A percentile compares a stretch with the other conserved stretches of the same genome.
These are phyloP conservation scores for Entonaema liquescens DNA, from an alignment of 495 filamentous ascomycete species.

Conservation along the genomic window DNA sequence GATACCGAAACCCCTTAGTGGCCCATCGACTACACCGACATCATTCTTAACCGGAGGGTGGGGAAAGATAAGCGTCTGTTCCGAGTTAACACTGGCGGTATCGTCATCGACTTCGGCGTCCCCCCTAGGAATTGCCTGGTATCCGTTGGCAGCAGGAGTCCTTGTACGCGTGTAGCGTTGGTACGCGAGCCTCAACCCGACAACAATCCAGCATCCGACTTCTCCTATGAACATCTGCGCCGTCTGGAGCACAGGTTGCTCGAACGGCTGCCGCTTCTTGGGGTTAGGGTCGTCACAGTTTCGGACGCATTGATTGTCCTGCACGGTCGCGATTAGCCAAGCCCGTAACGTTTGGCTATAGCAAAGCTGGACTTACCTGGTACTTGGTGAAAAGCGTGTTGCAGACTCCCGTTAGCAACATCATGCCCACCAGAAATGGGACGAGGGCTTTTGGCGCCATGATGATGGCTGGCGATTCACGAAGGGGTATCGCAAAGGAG, in stretches of 20 bases:
- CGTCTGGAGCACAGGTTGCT: slow-evolving; percentile 96
- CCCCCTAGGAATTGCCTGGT: slow-evolving; percentile 64
- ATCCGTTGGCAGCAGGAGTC: slow-evolving; percentile 62
- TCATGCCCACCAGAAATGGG: slow-evolving; percentile 88
- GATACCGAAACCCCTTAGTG: slow-evolving; percentile 76
- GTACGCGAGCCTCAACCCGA: slow-evolving; percentile 72
- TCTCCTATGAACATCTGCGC: slow-evolving; percentile 95
- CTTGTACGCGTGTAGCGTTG: slow-evolving; percentile 60
- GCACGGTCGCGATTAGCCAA: slow-evolving; percentile 8
- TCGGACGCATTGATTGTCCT: slow-evolving; percentile 96
- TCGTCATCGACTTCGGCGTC: slow-evolving; percentile 55
- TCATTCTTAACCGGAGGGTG: slow-evolving; percentile 53
- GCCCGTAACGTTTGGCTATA: not conserved
- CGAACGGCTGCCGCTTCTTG: slow-evolving; percentile 74
- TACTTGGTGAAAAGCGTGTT: slow-evolving; percentile 98
- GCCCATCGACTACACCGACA: slow-evolving; percentile 52
- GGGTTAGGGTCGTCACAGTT: slow-evolving; percentile 83
- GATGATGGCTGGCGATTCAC: slow-evolving; percentile 10
- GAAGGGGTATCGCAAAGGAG: slow-evolving; percentile 1
- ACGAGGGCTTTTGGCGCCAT: slow-evolving; percentile 68
- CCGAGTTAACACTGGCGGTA: slow-evolving; percentile 53
- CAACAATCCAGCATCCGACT: slow-evolving; percentile 89
- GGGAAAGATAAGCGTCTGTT: slow-evolving; percentile 52
- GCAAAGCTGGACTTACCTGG: slow-evolving; percentile 66
- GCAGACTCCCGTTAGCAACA: slow-evolving; percentile 88